phyloP scores from a whole-genome alignment of 2,329 filamentous ascomycete genomes.

The Aspergillus arachidicola region DNA sequence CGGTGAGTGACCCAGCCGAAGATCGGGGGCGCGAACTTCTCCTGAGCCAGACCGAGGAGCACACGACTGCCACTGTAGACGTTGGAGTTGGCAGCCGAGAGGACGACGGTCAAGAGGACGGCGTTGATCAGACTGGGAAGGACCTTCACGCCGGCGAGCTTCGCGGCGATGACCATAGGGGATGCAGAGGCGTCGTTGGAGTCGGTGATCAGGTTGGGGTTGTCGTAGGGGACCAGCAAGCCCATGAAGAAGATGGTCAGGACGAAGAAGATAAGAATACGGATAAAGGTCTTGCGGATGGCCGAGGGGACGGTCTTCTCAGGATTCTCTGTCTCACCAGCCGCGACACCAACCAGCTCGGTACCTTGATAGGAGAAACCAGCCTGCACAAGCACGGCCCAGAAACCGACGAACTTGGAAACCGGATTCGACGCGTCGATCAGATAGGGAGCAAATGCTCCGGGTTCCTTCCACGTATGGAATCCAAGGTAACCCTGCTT shows the following conservation, averaged over 20 bases:
- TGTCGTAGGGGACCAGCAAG: conserved; percentile 66
- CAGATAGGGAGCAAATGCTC: conserved; percentile 68
- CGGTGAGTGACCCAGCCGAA: conserved; percentile 42
- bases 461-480: conserved; percentile 68
- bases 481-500: conserved; percentile 72
- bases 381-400: conserved; percentile 47
- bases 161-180: conserved; percentile 44
- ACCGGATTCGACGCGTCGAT: conserved; percentile 58
- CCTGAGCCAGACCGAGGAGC: conserved; percentile 63
- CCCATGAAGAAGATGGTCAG: conserved; percentile 63
- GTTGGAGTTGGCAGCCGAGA: conserved; percentile 43
- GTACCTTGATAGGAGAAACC: conserved; percentile 56
- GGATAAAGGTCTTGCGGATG: conserved; percentile 73
- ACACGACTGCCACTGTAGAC: conserved; percentile 60
- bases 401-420: conserved; percentile 66
- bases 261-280: conserved; percentile 63
- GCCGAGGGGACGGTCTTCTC: conserved; percentile 70
- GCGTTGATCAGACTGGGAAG: conserved; percentile 42
- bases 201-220: conserved; percentile 51
- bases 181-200: conserved; percentile 30
- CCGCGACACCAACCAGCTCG: conserved; percentile 74
- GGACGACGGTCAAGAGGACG: conserved; percentile 40
- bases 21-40: conserved; percentile 44
- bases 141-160: conserved; percentile 36
- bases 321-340: conserved; percentile 73